Percentiles rank a stretch among this genome's conserved stretches.
phyloP scores from a whole-genome alignment of 176 grass and related monocot species.

The Juncus inflexus region DNA sequence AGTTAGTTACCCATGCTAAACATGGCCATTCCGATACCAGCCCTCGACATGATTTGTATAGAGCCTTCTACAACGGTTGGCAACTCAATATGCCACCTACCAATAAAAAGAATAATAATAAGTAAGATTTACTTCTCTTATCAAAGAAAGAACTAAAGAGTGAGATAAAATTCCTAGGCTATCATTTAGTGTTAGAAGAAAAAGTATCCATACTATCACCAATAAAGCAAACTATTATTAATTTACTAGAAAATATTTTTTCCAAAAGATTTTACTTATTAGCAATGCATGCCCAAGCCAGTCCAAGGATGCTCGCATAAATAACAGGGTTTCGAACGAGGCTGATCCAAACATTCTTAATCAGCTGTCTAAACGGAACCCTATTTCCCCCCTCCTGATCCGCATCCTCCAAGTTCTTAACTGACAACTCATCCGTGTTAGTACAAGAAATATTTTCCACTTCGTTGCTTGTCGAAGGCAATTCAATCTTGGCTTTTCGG shows the following conservation, averaged over 20 bases:
- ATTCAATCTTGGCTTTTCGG: constrained; percentile 33
- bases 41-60: constrained; percentile 76
- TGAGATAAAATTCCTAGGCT: too few species aligned
- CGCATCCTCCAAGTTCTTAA: not conserved
- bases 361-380: not conserved
- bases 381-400: too few species aligned
- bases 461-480: not conserved
- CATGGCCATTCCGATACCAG: constrained; percentile 89
- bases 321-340: constrained; percentile 64
- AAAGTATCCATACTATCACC: too few species aligned
- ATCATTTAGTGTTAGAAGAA: too few species aligned
- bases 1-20: constrained; percentile 68
- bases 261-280: too few species aligned
- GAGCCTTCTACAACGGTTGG: constrained; percentile 56
- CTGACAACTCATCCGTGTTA: too few species aligned
- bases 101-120: not conserved
- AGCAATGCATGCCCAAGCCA: constrained; percentile 63
- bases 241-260: too few species aligned
- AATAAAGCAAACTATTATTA: too few species aligned
- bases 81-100: constrained; percentile 62
- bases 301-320: constrained; percentile 62
- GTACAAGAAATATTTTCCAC: not conserved
- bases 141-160: too few species aligned
- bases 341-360: constrained; percentile 66
- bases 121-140: too few species aligned